These are phyloP conservation scores for Volvox carteri DNA, from an alignment of 163 green algal genomes.

Conservation along the genomic window DNA sequence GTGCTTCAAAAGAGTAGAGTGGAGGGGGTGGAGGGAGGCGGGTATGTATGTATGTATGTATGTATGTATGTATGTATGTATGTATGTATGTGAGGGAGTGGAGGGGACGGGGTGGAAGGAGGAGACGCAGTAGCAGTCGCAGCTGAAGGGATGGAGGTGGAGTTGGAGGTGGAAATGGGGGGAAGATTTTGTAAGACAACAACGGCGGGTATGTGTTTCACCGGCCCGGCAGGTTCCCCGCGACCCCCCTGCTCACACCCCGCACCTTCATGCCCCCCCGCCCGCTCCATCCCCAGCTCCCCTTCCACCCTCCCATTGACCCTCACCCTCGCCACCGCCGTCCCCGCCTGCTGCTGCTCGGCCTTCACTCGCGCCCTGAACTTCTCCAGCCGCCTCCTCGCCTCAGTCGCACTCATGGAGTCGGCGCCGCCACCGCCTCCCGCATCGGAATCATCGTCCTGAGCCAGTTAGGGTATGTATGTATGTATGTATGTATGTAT, in stretches of 20 bases:
- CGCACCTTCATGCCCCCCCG: background rate
- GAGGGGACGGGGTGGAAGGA: background rate
- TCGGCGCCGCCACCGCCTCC: too few species aligned
- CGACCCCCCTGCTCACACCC: background rate
- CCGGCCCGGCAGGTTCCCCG: too few species aligned
- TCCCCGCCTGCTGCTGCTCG: slow-evolving; percentile 53
- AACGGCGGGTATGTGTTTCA: too few species aligned
- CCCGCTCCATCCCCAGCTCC: background rate
- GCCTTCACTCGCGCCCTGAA: slow-evolving; percentile 72
- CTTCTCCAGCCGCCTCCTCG: slow-evolving; percentile 67
- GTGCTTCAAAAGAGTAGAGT: background rate
- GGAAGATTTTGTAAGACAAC: too few species aligned
- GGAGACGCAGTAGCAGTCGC: background rate
- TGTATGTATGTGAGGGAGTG: background rate
- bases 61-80: too few species aligned
- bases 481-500: too few species aligned
- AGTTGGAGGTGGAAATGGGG: too few species aligned
- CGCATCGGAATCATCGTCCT: slow-evolving; percentile 53
- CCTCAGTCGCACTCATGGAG: slow-evolving; percentile 67
- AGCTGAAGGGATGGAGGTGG: background rate
- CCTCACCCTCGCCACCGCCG: slow-evolving; percentile 37
- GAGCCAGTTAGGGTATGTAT: background rate
- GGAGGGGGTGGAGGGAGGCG: too few species aligned
- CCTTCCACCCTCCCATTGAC: background rate
- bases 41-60: background rate